Evolutionary conservation across 148 eudicot genomes (phyloP).

Genomic region (Diospyros kaki): DNA sequence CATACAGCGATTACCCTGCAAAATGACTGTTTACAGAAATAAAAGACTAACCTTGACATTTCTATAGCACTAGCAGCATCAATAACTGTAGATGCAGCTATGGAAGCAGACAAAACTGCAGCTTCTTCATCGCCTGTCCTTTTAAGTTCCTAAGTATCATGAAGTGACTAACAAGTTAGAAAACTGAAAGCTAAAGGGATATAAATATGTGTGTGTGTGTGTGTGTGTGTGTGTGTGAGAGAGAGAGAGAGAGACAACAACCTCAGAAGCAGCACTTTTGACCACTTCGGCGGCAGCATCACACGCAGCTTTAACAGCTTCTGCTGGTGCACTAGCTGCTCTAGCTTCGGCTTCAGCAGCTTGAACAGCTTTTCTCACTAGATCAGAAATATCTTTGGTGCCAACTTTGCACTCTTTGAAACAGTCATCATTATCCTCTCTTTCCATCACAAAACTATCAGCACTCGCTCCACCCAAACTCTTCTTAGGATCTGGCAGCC

Average conservation of each 20-base stretch:
- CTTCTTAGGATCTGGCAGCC: slow-evolving; percentile 39
- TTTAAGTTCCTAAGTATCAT: slow-evolving; percentile 47
- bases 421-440: slow-evolving; percentile 74
- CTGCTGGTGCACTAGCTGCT: slow-evolving; percentile 76
- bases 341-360: slow-evolving; percentile 99
- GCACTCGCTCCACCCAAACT: slow-evolving; percentile 24
- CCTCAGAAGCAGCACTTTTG: slow-evolving; percentile 89
- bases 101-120: slow-evolving; percentile 84
- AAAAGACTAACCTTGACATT: slow-evolving; percentile 61
- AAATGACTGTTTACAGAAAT: background rate
- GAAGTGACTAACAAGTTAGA: background rate
- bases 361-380: slow-evolving; percentile 81
- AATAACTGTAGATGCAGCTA: slow-evolving; percentile 83
- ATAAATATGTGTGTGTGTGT: background rate
- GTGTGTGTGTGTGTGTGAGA: background rate
- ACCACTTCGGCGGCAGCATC: slow-evolving; percentile 98
- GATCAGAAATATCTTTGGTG: slow-evolving; percentile 68
- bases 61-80: slow-evolving; percentile 87
- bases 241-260: slow-evolving; percentile 16
- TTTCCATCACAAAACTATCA: slow-evolving; percentile 38
- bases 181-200: slow-evolving; percentile 3
- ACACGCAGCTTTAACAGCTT: slow-evolving; percentile 90
- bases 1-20: background rate
- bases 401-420: slow-evolving; percentile 80
- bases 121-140: slow-evolving; percentile 77